Evolutionary conservation across 768 basidiomycete species (phyloP).

Genomic region (Mycena indigotica): DNA sequence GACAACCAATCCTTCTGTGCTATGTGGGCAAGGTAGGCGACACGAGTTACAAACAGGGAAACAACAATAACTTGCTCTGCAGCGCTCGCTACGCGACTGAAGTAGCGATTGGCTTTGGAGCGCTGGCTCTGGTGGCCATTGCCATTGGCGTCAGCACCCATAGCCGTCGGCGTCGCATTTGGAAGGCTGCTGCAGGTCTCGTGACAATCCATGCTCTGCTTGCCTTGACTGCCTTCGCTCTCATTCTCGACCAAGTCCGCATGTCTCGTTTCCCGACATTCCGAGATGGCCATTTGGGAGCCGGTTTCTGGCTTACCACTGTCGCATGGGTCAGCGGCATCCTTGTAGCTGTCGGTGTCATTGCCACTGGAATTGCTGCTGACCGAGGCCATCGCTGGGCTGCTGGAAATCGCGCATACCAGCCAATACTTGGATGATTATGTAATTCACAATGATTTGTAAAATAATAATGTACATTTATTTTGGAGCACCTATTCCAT

Average conservation of each 20-base stretch:
- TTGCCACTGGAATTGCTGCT: conserved; percentile 64
- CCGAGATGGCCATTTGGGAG: conserved; percentile 62
- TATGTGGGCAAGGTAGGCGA: conserved; percentile 58
- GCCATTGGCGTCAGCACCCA: conserved; percentile 72
- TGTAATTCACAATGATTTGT: conserved; percentile 4
- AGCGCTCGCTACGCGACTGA: conserved; percentile 69
- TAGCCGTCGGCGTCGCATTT: conserved; percentile 72
- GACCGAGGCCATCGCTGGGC: conserved; percentile 71
- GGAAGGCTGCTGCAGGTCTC: conserved; percentile 71
- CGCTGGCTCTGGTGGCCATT: conserved; percentile 57
- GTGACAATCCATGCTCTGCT: conserved; percentile 66
- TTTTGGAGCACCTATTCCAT: conserved; percentile 44
- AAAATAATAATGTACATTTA: conserved; percentile 3
- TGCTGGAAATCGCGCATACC: conserved; percentile 73
- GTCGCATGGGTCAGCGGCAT: conserved; percentile 64
- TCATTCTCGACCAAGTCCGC: conserved; percentile 64
- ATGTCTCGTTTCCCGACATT: conserved; percentile 51
- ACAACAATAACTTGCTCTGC: background rate
- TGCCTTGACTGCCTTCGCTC: conserved; percentile 61
- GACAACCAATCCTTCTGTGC: conserved; percentile 64
- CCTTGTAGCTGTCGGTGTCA: conserved; percentile 53
- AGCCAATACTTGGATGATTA: conserved; percentile 33
- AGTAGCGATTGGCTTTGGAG: conserved; percentile 65
- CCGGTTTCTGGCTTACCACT: conserved; percentile 59
- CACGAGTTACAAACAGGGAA: conserved; percentile 25